Conservation (phyloP, 129 eudicot genomes). For the Heracleum sosnowskyi region DNA sequence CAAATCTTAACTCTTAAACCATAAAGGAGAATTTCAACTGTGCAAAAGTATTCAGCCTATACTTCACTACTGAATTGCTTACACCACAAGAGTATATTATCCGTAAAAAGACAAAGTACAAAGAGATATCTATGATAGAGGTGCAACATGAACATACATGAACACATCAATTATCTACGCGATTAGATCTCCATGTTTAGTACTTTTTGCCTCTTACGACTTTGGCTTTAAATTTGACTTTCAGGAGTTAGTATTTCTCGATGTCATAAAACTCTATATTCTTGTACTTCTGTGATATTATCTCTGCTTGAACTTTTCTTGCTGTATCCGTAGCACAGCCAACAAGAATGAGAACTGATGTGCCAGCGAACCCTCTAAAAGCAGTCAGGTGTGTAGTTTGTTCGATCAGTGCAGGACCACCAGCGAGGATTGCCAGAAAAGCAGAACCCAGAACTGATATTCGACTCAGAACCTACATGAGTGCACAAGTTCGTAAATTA, state of each 20-base stretch:
- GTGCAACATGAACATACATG: not conserved
- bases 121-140: not conserved
- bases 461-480: slow-evolving; percentile 72
- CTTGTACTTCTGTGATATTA: slow-evolving; percentile 94
- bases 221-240: not conserved
- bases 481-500: not conserved
- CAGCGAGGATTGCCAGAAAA: slow-evolving; percentile 97
- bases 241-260: slow-evolving; percentile 32
- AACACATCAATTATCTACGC: not conserved
- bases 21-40: not conserved
- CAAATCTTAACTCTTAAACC: too few relatives aligned
- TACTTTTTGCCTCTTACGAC: not conserved
- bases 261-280: slow-evolving; percentile 85
- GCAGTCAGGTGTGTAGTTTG: slow-evolving; percentile 92
- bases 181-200: not conserved
- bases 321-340: slow-evolving; percentile 99
- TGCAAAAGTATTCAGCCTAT: too few relatives aligned
- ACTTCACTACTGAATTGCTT: not conserved
- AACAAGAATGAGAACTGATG: slow-evolving; percentile 93
- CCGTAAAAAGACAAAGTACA: not conserved
- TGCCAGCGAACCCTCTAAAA: slow-evolving; percentile 93
- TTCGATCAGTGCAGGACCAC: slow-evolving; percentile 91
- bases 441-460: slow-evolving; percentile 88
- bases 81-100: not conserved
- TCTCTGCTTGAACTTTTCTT: slow-evolving; percentile 94